Evolutionary conservation across 179 eudicot species (phyloP).

Genomic region (Actinidia arguta): DNA sequence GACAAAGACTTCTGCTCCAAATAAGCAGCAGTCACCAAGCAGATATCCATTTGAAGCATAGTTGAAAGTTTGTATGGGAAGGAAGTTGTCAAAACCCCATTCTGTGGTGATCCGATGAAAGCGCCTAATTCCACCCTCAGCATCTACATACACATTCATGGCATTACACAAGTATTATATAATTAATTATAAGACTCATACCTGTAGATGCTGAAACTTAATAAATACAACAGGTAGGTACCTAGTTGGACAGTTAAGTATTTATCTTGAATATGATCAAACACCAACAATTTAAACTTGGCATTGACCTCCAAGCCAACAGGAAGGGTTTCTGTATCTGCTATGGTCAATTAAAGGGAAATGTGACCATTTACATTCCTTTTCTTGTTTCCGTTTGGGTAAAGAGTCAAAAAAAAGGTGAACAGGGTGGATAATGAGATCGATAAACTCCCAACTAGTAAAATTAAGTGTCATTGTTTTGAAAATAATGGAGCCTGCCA

Average conservation of each 20-base stretch:
- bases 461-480: neutral
- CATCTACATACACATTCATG: neutral
- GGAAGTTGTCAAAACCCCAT: constrained; percentile 14
- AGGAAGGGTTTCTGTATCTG: neutral
- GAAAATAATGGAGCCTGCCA: neutral
- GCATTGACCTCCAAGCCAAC: neutral
- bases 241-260: constrained; percentile 13
- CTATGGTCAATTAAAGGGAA: neutral
- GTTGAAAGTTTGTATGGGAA: neutral
- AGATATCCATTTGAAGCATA: neutral
- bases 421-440: neutral
- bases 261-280: neutral
- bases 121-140: neutral
- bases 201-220: neutral
- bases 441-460: neutral
- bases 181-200: too few species aligned
- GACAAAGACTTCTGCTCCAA: constrained; percentile 22
- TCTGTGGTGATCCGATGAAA: neutral
- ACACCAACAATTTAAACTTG: neutral
- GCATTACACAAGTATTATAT: neutral
- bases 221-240: neutral
- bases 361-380: neutral
- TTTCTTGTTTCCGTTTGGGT: neutral
- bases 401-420: neutral
- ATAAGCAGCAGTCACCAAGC: neutral